Conservation (phyloP, 768 basidiomycete species). For the Leccinellum luteum region DNA sequence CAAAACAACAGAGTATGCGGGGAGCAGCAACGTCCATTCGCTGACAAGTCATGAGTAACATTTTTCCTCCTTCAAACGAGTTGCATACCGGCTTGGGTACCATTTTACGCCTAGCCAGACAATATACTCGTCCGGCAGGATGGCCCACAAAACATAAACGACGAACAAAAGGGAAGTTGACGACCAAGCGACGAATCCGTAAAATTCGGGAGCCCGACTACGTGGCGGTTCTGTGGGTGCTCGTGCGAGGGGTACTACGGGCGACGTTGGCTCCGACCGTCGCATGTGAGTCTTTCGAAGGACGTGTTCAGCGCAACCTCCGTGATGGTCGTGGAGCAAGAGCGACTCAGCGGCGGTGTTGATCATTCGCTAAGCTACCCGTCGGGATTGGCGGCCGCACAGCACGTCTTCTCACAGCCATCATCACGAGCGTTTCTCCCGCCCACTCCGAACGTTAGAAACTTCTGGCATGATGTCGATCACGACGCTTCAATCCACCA, state of each 20-base stretch:
- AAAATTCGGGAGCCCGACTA: conserved; percentile 79
- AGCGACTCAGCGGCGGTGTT: conserved; percentile 2
- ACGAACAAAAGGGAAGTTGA: conserved; percentile 69
- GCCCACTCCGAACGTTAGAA: not conserved
- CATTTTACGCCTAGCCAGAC: conserved; percentile 65
- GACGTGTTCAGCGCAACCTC: conserved; percentile 19
- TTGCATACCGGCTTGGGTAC: conserved; percentile 80
- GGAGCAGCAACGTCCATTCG: conserved; percentile 83
- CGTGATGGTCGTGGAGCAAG: conserved; percentile 14
- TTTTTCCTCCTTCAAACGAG: not conserved
- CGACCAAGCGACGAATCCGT: conserved; percentile 88
- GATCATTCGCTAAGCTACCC: conserved; percentile 13
- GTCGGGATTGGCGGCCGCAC: not conserved
- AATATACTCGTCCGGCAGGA: conserved; percentile 73
- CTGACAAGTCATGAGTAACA: conserved; percentile 36
- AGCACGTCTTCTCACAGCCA: not conserved
- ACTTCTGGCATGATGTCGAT: conserved; percentile 23
- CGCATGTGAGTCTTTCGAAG: not conserved
- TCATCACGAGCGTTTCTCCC: not conserved
- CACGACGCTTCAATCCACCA: conserved; percentile 29
- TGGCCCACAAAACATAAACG: conserved; percentile 75
- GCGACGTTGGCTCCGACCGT: conserved; percentile 38
- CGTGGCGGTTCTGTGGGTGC: conserved; percentile 39
- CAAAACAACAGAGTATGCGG: conserved; percentile 70
- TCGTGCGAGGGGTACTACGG: conserved; percentile 43